phyloP scores from a whole-genome alignment of 768 basidiomycete species.

The Dioszegia crocea region DNA sequence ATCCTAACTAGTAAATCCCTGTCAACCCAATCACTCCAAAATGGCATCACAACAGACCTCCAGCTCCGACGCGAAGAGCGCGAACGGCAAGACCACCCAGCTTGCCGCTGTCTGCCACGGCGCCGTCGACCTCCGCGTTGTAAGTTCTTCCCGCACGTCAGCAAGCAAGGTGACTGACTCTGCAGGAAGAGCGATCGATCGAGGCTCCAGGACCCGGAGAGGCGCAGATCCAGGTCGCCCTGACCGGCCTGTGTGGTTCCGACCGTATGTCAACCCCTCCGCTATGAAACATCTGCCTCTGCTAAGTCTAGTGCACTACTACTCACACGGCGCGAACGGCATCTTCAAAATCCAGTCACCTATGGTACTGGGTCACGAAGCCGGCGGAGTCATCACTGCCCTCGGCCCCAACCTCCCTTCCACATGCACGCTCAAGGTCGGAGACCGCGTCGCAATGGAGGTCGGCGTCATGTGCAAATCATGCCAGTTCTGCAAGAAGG shows the following conservation, averaged over 20 bases:
- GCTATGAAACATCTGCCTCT: background rate
- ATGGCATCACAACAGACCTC: background rate
- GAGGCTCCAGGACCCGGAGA: constrained; percentile 69
- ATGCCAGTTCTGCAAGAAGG: constrained; percentile 53
- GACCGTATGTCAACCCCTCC: constrained; percentile 47
- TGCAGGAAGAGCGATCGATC: constrained; percentile 60
- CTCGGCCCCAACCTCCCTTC: constrained; percentile 60
- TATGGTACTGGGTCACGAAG: constrained; percentile 88
- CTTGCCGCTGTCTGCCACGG: constrained; percentile 77
- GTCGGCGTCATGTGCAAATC: constrained; percentile 81
- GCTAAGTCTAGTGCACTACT: constrained; percentile 79
- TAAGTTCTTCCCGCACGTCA: no score
- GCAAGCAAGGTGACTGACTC: no score
- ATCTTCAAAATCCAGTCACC: constrained; percentile 82
- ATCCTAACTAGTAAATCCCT: no score
- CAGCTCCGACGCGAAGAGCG: background rate
- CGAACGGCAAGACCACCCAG: constrained; percentile 52
- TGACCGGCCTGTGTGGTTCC: constrained; percentile 84
- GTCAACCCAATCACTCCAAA: no score
- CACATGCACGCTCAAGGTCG: constrained; percentile 54
- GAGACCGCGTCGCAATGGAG: constrained; percentile 89
- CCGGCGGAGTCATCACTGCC: constrained; percentile 80
- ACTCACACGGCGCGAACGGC: constrained; percentile 80
- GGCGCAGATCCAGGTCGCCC: constrained; percentile 70
- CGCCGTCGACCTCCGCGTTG: constrained; percentile 73